These are phyloP conservation scores for Auricularia cornea DNA, from an alignment of 768 basidiomycete species.

Conservation along the genomic window DNA sequence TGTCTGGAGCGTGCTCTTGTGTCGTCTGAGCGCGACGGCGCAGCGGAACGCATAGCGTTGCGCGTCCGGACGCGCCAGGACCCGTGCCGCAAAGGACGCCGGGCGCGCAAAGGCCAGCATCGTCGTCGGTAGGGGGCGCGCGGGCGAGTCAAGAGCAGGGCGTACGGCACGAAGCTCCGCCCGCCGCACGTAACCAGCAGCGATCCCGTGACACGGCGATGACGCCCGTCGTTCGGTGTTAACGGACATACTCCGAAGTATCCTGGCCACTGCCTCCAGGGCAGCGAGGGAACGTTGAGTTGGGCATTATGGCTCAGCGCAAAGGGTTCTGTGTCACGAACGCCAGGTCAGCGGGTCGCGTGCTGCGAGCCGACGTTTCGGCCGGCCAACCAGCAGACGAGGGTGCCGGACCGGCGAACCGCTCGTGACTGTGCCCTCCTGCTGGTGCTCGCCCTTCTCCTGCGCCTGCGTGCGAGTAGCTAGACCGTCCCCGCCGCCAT, in stretches of 20 bases:
- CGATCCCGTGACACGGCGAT: background rate
- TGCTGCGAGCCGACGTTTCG: no score
- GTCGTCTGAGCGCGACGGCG: background rate
- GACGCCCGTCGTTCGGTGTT: slow-evolving; percentile 17
- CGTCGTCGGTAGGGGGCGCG: background rate
- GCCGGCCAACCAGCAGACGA: no score
- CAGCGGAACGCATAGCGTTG: background rate
- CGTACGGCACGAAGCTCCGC: background rate
- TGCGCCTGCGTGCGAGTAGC: no score
- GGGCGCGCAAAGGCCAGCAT: background rate
- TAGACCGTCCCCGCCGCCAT: background rate
- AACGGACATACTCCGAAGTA: no score
- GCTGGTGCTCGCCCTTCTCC: no score
- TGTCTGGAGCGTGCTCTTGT: background rate
- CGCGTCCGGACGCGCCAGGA: background rate
- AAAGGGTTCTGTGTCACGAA: no score
- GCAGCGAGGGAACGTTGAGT: no score
- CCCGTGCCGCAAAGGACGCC: background rate
- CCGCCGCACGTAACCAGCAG: background rate
- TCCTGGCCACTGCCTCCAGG: no score
- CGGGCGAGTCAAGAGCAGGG: background rate
- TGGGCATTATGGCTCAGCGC: no score
- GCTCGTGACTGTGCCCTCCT: no score
- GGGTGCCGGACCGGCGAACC: no score
- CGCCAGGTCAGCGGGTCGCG: no score